Evolutionary conservation across 2,329 filamentous ascomycete genomes (phyloP).

Genomic region (Alternaria gaisen): DNA sequence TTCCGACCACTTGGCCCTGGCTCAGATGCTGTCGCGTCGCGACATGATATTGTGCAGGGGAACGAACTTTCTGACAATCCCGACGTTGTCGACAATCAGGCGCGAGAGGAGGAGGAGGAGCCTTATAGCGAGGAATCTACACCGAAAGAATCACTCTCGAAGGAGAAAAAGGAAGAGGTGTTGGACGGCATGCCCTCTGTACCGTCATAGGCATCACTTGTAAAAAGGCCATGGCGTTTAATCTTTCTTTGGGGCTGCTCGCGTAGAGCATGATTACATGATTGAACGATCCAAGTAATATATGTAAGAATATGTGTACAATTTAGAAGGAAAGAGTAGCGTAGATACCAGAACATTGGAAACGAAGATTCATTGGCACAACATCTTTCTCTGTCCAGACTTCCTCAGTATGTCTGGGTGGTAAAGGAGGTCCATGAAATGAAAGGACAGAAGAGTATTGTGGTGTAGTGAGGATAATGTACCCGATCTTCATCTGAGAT

Average conservation of each 20-base stretch:
- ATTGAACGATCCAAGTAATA: background rate
- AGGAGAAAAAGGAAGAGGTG: conserved; percentile 9
- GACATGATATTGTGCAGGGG: background rate
- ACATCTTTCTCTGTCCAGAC: background rate
- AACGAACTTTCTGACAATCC: background rate
- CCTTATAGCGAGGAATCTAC: background rate
- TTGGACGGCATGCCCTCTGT: conserved; percentile 10
- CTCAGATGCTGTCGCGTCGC: conserved; percentile 17
- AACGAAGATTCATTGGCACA: background rate
- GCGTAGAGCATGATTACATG: background rate
- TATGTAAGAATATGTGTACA: conserved; percentile 11
- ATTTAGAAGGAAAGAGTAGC: background rate
- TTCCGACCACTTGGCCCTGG: conserved; percentile 45
- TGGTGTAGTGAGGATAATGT: background rate
- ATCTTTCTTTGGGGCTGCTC: background rate
- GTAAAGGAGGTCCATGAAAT: background rate
- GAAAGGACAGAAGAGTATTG: background rate
- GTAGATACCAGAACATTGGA: background rate
- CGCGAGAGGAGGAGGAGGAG: conserved; percentile 1
- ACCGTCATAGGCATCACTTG: conserved; percentile 4
- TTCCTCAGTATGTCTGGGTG: background rate
- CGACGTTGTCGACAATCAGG: background rate
- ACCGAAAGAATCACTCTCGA: conserved; percentile 3
- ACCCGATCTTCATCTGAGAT: background rate
- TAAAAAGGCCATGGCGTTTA: background rate